A percentile compares a stretch with the other conserved stretches of the same genome.
These are phyloP conservation scores for Alternaria gansuensis DNA, from an alignment of 2,329 filamentous ascomycete species.

Conservation along the genomic window DNA sequence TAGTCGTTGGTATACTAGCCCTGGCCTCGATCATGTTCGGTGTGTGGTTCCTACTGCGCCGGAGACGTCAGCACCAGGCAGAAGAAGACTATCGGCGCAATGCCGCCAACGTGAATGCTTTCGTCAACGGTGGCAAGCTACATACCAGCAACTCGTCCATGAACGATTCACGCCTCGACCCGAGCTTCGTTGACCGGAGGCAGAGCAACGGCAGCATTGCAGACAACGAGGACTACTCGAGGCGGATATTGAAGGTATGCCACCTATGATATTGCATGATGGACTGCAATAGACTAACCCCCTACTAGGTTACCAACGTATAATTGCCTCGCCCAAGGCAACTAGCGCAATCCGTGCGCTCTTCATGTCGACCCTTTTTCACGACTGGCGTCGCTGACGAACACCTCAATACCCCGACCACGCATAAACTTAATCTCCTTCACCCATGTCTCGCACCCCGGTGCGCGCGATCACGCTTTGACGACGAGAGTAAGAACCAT, in stretches of 20 bases:
- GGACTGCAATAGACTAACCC: conserved; percentile 21
- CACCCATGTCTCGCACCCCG: conserved; percentile 33
- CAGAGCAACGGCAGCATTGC: conserved; percentile 96
- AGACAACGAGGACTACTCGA: conserved; percentile 95
- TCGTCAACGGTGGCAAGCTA: conserved; percentile 68
- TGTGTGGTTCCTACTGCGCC: conserved; percentile 76
- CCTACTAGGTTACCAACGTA: conserved; percentile 49
- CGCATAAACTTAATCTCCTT: conserved; percentile 31
- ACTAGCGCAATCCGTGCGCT: conserved; percentile 13
- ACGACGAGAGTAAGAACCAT: conserved; percentile 45
- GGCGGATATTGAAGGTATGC: conserved; percentile 88
- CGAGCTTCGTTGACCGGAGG: conserved; percentile 79
- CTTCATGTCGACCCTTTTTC: conserved; percentile 16
- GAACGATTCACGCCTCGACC: conserved; percentile 85
- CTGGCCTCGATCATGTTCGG: conserved; percentile 72
- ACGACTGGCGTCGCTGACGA: conserved; percentile 21
- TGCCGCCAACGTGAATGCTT: conserved; percentile 78
- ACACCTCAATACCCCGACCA: conserved; percentile 21
- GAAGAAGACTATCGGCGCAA: conserved; percentile 87
- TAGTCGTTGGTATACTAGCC: conserved; percentile 82
- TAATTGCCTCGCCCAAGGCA: conserved; percentile 29
- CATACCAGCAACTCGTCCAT: conserved; percentile 73
- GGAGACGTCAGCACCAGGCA: conserved; percentile 76
- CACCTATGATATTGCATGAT: not conserved
- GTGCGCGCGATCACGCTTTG: conserved; percentile 43